Evolutionary conservation across 2,329 filamentous ascomycete genomes (phyloP), one percentile per base, ranked within the genome.

Genomic region (Parastagonospora nodorum): DNA sequence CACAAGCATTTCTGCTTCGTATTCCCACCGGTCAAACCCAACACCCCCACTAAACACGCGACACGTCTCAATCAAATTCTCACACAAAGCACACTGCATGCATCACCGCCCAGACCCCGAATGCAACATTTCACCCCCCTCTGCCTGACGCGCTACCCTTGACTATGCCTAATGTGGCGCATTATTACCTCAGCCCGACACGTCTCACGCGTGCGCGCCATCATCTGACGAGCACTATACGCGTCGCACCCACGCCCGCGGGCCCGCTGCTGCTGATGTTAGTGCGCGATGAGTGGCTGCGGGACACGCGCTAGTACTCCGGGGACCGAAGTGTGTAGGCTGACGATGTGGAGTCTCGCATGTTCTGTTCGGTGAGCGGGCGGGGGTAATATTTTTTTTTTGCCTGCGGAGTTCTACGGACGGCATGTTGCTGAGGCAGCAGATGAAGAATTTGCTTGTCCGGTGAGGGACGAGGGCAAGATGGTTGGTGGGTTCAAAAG

Each of bases 171-270:
- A n/a, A 51, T 49, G 19, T 12, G 39, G 42, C 15, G 2, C 28
- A 12, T 16, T 35, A 58, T 58, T 47, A 50, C 48, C 24, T 38
- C 36, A 48, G 36, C 42, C 32, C 48, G 43, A 58, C 59, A 51
- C 61, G 57, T 61, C 53, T 53, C 57, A 59, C 61, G 61, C 61
- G 61, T 56, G 42, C 60, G 55, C 60, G 58, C 41, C 40, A 32
- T 19, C 60, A 61, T 48, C 50, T 62, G 58, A 60, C 52, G 35
- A 33, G 8, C 19, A 11, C 47, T 12, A 35, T 15, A 60, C 61
- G 61, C 61, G 59, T 53, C 55, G 50, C 51, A 57, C 35, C 47
- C 52, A 24, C 39, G 39, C 47, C 28, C 48, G 50, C 53, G 45
- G 52, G 51, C 49, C 49, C 24, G 37, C 28, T 7, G 8, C 7